These are phyloP conservation scores for Dovyalis caffra DNA, from an alignment of 345 rosid genomes.

Conservation along the genomic window DNA sequence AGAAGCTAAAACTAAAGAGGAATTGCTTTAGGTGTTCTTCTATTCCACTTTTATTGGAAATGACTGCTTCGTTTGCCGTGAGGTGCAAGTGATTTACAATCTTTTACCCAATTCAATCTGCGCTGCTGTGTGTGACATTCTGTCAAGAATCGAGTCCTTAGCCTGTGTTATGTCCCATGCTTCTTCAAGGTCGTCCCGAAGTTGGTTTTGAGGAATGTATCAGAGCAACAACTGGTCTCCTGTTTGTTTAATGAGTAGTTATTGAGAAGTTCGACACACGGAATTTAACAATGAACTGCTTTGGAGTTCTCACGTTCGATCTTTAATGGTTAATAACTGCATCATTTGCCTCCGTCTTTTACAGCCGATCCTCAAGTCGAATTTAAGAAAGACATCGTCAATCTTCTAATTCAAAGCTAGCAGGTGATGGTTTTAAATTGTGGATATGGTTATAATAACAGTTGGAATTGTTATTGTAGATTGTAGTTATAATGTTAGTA, in stretches of 20 bases:
- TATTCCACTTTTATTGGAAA: background rate
- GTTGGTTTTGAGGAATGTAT: background rate
- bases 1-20: background rate
- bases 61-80: background rate
- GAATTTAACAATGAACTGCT: background rate
- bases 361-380: background rate
- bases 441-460: no score
- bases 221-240: background rate
- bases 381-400: no score
- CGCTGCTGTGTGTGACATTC: background rate
- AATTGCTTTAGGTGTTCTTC: background rate
- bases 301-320: background rate
- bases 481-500: no score
- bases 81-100: background rate
- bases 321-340: background rate
- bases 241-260: background rate
- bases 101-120: background rate
- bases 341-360: background rate
- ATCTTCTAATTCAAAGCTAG: no score
- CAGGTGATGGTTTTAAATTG: no score
- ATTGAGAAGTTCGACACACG: background rate
- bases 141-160: background rate
- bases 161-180: background rate
- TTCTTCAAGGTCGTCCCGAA: background rate
- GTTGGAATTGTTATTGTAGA: no score